Evolutionary conservation across 768 basidiomycete species (phyloP).

Genomic region (Phylloporus sp.): DNA sequence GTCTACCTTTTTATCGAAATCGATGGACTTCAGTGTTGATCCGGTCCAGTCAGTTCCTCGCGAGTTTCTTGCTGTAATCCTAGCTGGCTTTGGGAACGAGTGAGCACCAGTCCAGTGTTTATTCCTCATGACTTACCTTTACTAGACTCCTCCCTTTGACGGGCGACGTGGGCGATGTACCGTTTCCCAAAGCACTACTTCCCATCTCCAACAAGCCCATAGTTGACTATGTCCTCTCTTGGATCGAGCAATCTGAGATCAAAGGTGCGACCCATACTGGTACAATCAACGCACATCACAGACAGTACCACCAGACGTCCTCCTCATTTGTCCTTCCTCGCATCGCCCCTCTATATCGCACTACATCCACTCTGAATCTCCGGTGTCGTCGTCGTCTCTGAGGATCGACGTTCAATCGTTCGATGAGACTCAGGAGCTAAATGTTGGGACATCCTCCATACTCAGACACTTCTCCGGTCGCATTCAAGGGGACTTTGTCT

Average conservation of each 20-base stretch:
- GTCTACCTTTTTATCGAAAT: too few relatives aligned
- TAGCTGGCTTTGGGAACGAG: constrained; percentile 94
- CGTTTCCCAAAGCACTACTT: constrained; percentile 83
- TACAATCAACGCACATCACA: constrained; percentile 6
- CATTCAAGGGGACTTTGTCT: constrained; percentile 81
- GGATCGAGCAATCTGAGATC: constrained; percentile 86
- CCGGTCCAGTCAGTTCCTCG: constrained; percentile 49
- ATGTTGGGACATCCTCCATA: constrained; percentile 69
- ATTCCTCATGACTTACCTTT: constrained; percentile 1
- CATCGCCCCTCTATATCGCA: constrained; percentile 78
- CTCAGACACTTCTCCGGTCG: constrained; percentile 72
- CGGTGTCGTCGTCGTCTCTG: constrained; percentile 57
- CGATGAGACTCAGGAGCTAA: constrained; percentile 65
- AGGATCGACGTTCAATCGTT: constrained; percentile 77
- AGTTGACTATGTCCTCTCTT: constrained; percentile 76
- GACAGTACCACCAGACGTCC: constrained; percentile 55
- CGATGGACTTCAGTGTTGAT: constrained; percentile 64
- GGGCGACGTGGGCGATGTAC: constrained; percentile 72
- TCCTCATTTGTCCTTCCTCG: constrained; percentile 77
- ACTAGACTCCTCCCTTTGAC: constrained; percentile 71
- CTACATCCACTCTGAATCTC: constrained; percentile 75
- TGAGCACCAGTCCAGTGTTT: constrained; percentile 33
- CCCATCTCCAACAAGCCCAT: constrained; percentile 87
- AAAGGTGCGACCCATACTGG: constrained; percentile 48
- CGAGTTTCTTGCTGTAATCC: constrained; percentile 85